Percentiles rank a stretch among this genome's conserved stretches.
phyloP scores from a whole-genome alignment of 2,329 filamentous ascomycete species.

The Cryphonectria radicalis region DNA sequence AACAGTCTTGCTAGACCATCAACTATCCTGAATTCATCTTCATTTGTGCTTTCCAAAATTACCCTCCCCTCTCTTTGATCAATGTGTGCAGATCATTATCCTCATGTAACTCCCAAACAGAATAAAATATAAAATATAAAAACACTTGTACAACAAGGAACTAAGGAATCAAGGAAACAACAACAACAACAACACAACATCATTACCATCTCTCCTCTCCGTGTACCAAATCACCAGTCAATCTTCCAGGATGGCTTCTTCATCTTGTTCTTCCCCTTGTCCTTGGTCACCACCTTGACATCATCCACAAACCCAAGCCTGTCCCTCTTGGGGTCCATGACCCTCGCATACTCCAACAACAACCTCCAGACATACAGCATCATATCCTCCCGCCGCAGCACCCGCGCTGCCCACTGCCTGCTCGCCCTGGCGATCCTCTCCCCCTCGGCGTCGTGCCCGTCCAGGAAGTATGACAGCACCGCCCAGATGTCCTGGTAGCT shows the following conservation, averaged over 20 bases:
- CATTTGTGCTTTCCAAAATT: neutral
- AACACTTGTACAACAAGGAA: neutral
- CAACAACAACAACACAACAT: neutral
- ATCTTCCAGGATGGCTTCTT: conserved; percentile 8
- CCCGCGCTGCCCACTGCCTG: conserved; percentile 63
- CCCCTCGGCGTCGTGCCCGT: conserved; percentile 58
- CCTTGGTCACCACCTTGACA: conserved; percentile 32
- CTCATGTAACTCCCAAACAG: neutral
- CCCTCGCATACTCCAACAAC: conserved; percentile 60
- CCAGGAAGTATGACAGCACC: conserved; percentile 67
- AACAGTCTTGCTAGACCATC: neutral
- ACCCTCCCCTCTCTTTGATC: neutral
- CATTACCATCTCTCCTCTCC: neutral
- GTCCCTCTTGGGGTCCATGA: conserved; percentile 51
- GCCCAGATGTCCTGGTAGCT: conserved; percentile 69
- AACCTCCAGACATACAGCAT: conserved; percentile 66
- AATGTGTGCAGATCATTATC: neutral
- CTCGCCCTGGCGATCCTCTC: conserved; percentile 62
- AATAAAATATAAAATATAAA: neutral
- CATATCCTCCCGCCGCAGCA: conserved; percentile 69
- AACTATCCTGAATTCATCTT: neutral
- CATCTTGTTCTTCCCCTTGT: neutral
- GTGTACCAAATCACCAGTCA: neutral
- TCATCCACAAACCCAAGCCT: conserved; percentile 51
- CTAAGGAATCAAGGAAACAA: neutral